Evolutionary conservation across 148 eudicot genomes (phyloP).

Genomic region (Amaranthus hypochondriacus): DNA sequence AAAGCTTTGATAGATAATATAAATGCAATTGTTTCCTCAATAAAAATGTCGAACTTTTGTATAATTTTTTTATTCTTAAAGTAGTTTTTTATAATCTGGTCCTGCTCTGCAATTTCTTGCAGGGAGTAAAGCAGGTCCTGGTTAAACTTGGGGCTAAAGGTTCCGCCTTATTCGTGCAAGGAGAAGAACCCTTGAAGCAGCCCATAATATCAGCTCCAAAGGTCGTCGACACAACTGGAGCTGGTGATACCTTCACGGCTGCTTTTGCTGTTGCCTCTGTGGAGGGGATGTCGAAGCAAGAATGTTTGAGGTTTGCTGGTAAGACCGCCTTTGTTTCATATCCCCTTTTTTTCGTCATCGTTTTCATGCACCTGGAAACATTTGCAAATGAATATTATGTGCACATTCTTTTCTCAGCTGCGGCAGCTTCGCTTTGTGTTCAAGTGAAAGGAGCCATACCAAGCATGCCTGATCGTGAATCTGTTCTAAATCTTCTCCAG

Average conservation of each 20-base stretch:
- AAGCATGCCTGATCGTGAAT: conserved; percentile 83
- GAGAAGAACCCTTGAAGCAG: conserved; percentile 70
- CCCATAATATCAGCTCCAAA: conserved; percentile 59
- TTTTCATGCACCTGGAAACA: not conserved
- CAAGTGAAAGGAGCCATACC: conserved; percentile 99
- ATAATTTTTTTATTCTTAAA: not conserved
- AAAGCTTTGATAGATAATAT: too few species aligned
- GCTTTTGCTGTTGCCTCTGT: conserved; percentile 90
- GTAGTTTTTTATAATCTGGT: too few species aligned
- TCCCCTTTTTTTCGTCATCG: not conserved
- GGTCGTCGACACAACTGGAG: conserved; percentile 89
- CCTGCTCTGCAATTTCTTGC: conserved; percentile 2
- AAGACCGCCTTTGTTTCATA: not conserved
- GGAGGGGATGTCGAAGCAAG: conserved; percentile 71
- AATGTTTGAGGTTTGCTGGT: conserved; percentile 94
- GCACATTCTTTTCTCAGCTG: conserved; percentile 50
- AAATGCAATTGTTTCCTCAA: not conserved
- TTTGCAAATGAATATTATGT: not conserved
- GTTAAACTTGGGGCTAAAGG: conserved; percentile 89
- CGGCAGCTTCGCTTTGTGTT: conserved; percentile 93
- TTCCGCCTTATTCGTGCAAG: conserved; percentile 72
- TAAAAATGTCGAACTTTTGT: not conserved
- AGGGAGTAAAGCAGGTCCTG: conserved; percentile 79
- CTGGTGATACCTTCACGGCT: conserved; percentile 91
- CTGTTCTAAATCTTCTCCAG: conserved; percentile 61